These are phyloP conservation scores for Lactarius hengduanensis DNA, from an alignment of 768 basidiomycete species.

Conservation along the genomic window DNA sequence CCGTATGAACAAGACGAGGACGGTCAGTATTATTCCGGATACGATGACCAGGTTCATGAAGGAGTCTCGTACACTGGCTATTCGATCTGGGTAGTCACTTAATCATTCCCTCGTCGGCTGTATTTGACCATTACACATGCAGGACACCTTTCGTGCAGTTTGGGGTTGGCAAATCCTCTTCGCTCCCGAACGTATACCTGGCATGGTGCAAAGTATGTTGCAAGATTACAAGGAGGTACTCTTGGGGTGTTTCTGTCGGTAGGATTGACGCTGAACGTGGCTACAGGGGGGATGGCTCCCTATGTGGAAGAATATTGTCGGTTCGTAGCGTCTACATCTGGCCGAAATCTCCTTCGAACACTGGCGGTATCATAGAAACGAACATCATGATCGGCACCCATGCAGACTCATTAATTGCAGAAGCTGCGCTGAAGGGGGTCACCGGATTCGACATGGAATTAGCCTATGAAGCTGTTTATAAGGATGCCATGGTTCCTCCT, in stretches of 20 bases:
- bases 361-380: slow-evolving; percentile 47
- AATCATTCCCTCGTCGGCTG: neutral
- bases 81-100: slow-evolving; percentile 63
- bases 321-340: slow-evolving; percentile 32
- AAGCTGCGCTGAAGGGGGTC: slow-evolving; percentile 66
- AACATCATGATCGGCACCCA: slow-evolving; percentile 88
- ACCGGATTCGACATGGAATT: slow-evolving; percentile 58
- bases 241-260: neutral
- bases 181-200: slow-evolving; percentile 71
- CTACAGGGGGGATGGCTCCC: slow-evolving; percentile 76
- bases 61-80: slow-evolving; percentile 78
- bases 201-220: slow-evolving; percentile 77
- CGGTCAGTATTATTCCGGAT: slow-evolving; percentile 72
- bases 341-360: neutral
- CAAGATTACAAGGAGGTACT: slow-evolving; percentile 70
- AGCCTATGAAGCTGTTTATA: slow-evolving; percentile 73
- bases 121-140: slow-evolving; percentile 8
- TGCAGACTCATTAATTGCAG: slow-evolving; percentile 73
- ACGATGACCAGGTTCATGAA: slow-evolving; percentile 61
- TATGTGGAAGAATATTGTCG: slow-evolving; percentile 88
- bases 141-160: slow-evolving; percentile 78
- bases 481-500: slow-evolving; percentile 68
- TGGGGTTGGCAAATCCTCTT: slow-evolving; percentile 80
- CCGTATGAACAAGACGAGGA: slow-evolving; percentile 74
- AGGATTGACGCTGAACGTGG: neutral